phyloP scores from a whole-genome alignment of 2,329 filamentous ascomycete species.

The Albophoma yamanashiensis region DNA sequence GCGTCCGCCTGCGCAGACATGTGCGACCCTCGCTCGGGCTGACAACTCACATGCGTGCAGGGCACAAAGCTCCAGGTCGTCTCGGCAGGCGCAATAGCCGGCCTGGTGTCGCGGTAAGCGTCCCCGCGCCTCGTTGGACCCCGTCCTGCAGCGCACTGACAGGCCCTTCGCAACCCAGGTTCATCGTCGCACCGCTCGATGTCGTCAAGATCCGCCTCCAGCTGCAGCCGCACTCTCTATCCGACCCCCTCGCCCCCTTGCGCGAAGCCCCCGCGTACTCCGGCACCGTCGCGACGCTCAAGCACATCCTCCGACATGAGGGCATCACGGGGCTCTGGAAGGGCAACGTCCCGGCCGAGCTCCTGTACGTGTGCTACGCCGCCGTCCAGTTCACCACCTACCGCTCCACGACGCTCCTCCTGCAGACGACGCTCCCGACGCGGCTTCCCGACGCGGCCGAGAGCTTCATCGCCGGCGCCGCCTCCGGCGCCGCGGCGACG shows the following conservation, averaged over 20 bases:
- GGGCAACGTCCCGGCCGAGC: conserved; percentile 90
- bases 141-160: background rate
- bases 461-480: conserved; percentile 74
- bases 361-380: conserved; percentile 87
- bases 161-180: conserved; percentile 37
- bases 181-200: conserved; percentile 89
- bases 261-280: conserved; percentile 48
- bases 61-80: conserved; percentile 47
- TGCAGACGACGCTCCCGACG: conserved; percentile 39
- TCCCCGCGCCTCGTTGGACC: background rate
- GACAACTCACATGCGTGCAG: conserved; percentile 16
- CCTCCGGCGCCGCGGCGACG: conserved; percentile 74
- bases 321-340: conserved; percentile 89
- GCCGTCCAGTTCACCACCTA: conserved; percentile 86
- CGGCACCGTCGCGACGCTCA: conserved; percentile 66
- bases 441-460: conserved; percentile 56
- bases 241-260: conserved; percentile 57
- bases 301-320: conserved; percentile 67
- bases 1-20: conserved; percentile 9
- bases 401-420: conserved; percentile 57
- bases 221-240: conserved; percentile 77
- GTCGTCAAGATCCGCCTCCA: conserved; percentile 97
- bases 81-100: conserved; percentile 52
- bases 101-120: conserved; percentile 74
- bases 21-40: background rate